Evolutionary conservation across 2,329 filamentous ascomycete genomes (phyloP).

Genomic region (Botrytis paeoniae): DNA sequence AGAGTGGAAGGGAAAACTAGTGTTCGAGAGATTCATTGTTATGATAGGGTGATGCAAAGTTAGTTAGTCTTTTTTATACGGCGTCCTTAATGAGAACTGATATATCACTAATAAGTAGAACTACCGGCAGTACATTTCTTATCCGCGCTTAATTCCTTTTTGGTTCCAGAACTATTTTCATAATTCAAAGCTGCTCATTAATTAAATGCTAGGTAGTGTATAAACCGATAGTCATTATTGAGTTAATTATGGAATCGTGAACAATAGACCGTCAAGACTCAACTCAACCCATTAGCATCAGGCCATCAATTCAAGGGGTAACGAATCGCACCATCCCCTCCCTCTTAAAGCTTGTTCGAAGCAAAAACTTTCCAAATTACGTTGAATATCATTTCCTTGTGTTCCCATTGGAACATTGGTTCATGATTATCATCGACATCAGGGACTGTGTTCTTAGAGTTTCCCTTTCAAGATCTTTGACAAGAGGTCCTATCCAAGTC

Average conservation of each 20-base stretch:
- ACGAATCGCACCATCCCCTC: neutral
- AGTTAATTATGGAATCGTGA: neutral
- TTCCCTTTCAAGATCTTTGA: neutral
- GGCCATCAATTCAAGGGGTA: neutral
- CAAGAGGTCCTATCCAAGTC: neutral
- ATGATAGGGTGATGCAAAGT: neutral
- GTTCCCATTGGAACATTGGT: no score
- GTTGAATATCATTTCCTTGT: no score
- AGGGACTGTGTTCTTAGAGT: neutral
- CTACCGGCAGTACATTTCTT: neutral
- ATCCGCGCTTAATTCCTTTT: neutral
- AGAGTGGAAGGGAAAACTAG: neutral
- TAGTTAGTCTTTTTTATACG: neutral
- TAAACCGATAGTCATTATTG: neutral
- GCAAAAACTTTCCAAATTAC: neutral
- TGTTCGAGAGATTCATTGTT: neutral
- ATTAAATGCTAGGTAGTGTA: neutral
- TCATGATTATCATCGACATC: neutral
- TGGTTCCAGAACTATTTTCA: neutral
- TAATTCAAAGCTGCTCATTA: neutral
- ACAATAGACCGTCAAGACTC: neutral
- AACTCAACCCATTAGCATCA: neutral
- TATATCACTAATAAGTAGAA: neutral
- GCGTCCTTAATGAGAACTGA: neutral
- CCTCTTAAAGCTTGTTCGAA: neutral